phyloP scores from a whole-genome alignment of 202 grass and related monocot species.

The Elaeis oleifera region DNA sequence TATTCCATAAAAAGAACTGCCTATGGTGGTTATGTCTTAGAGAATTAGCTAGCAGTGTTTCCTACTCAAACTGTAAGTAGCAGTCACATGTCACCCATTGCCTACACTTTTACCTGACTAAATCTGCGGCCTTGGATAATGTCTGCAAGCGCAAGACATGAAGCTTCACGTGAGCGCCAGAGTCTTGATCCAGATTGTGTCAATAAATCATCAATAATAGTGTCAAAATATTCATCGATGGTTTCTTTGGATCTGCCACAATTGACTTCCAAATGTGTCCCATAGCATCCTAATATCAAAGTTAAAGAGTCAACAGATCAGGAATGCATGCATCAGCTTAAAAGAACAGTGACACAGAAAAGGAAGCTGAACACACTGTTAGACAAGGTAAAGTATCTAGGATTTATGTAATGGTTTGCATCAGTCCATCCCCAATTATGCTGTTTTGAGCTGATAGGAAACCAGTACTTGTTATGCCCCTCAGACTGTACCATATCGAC shows the following conservation, averaged over 20 bases:
- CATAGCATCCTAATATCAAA: slow-evolving; percentile 81
- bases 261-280: slow-evolving; percentile 98
- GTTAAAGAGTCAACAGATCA: neutral
- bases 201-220: slow-evolving; percentile 85
- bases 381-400: too few species aligned
- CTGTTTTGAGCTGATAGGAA: too few species aligned
- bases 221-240: slow-evolving; percentile 85
- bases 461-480: too few species aligned
- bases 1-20: neutral
- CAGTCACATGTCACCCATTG: too few species aligned
- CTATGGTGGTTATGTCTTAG: neutral
- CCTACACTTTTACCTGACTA: slow-evolving; percentile 43
- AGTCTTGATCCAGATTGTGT: slow-evolving; percentile 93
- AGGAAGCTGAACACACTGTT: too few species aligned
- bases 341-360: too few species aligned
- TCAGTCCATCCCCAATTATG: too few species aligned
- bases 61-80: too few species aligned
- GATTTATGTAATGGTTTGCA: too few species aligned
- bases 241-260: slow-evolving; percentile 79
- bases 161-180: slow-evolving; percentile 95
- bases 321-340: too few species aligned
- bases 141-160: slow-evolving; percentile 93
- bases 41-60: neutral
- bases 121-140: slow-evolving; percentile 92
- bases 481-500: too few species aligned